Evolutionary conservation across 2,329 filamentous ascomycete genomes (phyloP).

Genomic region (Fusarium lyarnte): DNA sequence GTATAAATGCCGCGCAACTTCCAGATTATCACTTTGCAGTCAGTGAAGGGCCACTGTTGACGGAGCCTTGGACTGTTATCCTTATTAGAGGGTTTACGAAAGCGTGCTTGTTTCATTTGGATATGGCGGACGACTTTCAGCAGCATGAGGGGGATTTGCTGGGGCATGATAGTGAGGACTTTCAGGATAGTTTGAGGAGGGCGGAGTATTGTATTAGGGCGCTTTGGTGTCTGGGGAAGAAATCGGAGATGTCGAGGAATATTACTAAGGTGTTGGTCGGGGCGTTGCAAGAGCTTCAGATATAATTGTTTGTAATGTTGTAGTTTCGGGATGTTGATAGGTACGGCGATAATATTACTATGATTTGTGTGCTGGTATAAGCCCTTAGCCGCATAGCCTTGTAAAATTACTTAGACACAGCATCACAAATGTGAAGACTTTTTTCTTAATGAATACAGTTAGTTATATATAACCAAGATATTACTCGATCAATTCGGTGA

Average conservation of each 20-base stretch:
- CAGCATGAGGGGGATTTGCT: background rate
- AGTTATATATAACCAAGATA: no score
- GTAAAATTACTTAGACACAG: no score
- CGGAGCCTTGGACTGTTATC: background rate
- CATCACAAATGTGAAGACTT: no score
- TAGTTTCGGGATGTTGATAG: fast-evolving
- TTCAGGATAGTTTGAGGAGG: background rate
- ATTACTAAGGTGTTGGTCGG: background rate
- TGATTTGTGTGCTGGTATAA: no score
- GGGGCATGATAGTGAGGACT: background rate
- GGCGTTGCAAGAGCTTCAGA: background rate
- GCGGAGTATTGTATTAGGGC: background rate
- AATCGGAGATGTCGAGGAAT: background rate
- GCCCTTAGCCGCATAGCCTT: no score
- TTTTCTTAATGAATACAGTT: no score
- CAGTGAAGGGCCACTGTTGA: fast-evolving
- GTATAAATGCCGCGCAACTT: background rate
- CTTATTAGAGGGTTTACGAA: background rate
- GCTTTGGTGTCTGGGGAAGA: background rate
- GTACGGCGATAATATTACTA: no score
- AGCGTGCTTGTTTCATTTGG: background rate
- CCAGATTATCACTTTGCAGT: background rate
- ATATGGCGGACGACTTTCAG: background rate
- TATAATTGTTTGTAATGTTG: background rate
- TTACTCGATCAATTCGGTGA: no score